Conservation (phyloP, 2,329 filamentous ascomycete species). For the Bimuria novae-zelandiae region DNA sequence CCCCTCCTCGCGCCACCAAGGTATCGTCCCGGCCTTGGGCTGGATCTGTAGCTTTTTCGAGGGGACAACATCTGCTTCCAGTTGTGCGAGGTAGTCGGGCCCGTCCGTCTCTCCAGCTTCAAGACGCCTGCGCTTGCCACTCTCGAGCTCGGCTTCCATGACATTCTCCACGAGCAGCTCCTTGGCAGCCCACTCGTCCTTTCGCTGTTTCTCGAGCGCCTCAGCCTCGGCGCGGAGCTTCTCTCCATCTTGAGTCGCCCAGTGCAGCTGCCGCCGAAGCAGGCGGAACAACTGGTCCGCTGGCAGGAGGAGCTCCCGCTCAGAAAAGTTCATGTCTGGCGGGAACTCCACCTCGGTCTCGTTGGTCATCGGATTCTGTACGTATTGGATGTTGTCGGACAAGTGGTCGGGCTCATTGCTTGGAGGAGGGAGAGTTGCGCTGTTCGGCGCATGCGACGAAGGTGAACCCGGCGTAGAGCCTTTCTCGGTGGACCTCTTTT, state of each 20-base stretch:
- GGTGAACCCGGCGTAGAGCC: conserved; percentile 43
- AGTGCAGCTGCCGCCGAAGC: conserved; percentile 68
- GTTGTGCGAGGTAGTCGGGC: conserved; percentile 33
- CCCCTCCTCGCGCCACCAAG: conserved; percentile 42
- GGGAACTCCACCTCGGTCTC: conserved; percentile 59
- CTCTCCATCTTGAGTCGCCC: conserved; percentile 71
- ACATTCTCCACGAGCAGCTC: conserved; percentile 78
- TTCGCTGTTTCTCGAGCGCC: conserved; percentile 67
- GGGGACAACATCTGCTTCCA: conserved; percentile 45
- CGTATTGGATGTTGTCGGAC: conserved; percentile 63
- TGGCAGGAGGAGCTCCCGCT: conserved; percentile 67
- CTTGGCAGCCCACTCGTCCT: conserved; percentile 78
- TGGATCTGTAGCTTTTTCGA: conserved; percentile 37
- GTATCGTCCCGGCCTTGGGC: conserved; percentile 28
- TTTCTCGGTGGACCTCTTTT: conserved; percentile 36
- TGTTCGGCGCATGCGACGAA: conserved; percentile 33
- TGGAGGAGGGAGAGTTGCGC: conserved; percentile 23
- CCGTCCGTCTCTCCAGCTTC: conserved; percentile 41
- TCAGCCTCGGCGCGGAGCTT: conserved; percentile 68
- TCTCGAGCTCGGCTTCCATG: conserved; percentile 68
- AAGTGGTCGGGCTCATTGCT: conserved; percentile 46
- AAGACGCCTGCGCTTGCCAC: conserved; percentile 34
- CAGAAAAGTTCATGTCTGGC: conserved; percentile 64
- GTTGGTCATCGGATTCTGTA: conserved; percentile 64
- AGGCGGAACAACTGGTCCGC: conserved; percentile 70